phyloP scores from a whole-genome alignment of 208 protist species.

The Crithidia mellificae region DNA sequence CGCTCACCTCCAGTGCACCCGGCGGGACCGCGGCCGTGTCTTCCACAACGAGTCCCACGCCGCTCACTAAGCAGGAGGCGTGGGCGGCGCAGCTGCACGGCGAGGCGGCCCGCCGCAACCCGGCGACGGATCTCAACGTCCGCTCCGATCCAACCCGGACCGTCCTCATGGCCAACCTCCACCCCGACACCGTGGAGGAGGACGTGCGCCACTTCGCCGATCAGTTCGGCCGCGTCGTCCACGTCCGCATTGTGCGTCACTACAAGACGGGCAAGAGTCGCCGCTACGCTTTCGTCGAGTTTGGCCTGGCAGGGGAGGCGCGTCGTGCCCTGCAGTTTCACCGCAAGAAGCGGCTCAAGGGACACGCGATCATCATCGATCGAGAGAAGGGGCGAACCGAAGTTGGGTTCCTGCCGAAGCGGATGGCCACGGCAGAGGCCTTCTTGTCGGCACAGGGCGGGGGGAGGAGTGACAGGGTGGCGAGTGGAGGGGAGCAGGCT shows the following conservation, averaged over 20 bases:
- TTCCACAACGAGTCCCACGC: too few relatives aligned
- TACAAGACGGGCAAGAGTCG: conserved; percentile 59
- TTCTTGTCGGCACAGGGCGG: not conserved
- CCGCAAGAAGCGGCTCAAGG: conserved; percentile 65
- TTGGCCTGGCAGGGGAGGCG: conserved; percentile 67
- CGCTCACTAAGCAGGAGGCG: conserved; percentile 15
- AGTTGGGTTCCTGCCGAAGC: conserved; percentile 61
- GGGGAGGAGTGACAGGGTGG: not conserved
- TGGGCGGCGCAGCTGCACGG: conserved; percentile 31
- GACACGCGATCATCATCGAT: conserved; percentile 63
- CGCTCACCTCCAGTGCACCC: not conserved
- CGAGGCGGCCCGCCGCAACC: conserved; percentile 39
- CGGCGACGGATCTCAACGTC: conserved; percentile 66
- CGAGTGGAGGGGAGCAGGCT: not conserved
- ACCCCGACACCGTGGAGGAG: conserved; percentile 65
- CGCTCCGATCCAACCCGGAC: conserved; percentile 65
- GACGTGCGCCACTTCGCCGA: conserved; percentile 81
- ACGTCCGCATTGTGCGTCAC: conserved; percentile 65
- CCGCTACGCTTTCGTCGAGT: conserved; percentile 86
- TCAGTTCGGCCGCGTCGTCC: conserved; percentile 81
- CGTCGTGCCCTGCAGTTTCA: conserved; percentile 54
- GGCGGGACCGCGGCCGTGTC: not conserved
- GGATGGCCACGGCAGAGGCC: conserved; percentile 40
- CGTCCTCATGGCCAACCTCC: conserved; percentile 71
- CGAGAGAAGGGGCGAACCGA: conserved; percentile 71